Percentiles rank a stretch among this genome's conserved stretches.
phyloP scores from a whole-genome alignment of 768 basidiomycete species.

The Amanita rimosa region DNA sequence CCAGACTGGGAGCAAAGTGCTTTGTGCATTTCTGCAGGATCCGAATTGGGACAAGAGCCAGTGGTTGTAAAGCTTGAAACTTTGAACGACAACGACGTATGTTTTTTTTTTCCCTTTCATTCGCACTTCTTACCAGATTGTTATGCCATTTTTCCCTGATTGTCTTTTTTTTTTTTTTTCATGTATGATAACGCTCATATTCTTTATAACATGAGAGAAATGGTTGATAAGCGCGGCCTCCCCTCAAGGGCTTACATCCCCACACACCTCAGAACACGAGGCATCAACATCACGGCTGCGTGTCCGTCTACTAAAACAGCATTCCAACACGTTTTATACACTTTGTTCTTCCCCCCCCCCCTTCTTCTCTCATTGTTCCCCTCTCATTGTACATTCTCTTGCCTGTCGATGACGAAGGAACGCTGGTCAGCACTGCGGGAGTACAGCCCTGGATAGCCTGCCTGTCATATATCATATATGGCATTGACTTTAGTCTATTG shows the following conservation, averaged over 20 bases:
- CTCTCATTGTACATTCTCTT: not conserved
- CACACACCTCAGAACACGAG: not conserved
- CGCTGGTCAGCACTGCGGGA: not conserved
- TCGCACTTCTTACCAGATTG: not conserved
- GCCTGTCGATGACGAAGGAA: not conserved
- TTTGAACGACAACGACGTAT: not conserved
- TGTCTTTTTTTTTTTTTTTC: no score
- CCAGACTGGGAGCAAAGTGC: conserved; percentile 98
- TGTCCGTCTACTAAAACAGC: not conserved
- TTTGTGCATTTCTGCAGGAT: conserved; percentile 91
- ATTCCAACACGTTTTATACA: not conserved
- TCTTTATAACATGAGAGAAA: no score
- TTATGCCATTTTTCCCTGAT: not conserved
- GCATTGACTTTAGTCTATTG: no score
- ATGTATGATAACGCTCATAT: not conserved
- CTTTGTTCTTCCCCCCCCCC: not conserved
- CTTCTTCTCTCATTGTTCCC: not conserved
- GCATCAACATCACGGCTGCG: not conserved
- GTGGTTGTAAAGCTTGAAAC: conserved; percentile 57
- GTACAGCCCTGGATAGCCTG: not conserved
- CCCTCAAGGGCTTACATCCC: not conserved
- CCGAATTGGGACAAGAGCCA: conserved; percentile 82
- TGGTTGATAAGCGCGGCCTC: no score
- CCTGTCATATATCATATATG: no score
- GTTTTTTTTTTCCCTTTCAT: not conserved